phyloP scores from a whole-genome alignment of 306 rosid species.

The Castanea mollissima region DNA sequence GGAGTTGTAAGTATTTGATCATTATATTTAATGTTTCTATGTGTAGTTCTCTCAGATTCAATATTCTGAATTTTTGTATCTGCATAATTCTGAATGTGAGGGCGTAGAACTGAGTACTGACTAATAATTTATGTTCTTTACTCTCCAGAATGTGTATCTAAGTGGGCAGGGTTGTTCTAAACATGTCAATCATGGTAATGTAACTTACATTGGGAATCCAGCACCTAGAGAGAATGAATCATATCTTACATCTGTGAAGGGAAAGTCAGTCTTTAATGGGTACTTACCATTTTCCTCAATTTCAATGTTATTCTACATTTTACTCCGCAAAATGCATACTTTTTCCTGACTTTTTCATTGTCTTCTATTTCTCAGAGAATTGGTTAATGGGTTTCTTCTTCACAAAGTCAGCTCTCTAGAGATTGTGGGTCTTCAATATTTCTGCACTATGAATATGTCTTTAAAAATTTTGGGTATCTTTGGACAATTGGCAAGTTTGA shows the following conservation, averaged over 20 bases:
- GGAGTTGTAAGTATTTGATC: constrained; percentile 44
- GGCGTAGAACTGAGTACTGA: not conserved
- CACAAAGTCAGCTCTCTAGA: constrained; percentile 49
- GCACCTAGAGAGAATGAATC: constrained; percentile 15
- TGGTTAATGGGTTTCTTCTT: constrained; percentile 54
- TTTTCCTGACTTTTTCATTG: not conserved
- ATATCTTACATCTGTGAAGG: constrained; percentile 27
- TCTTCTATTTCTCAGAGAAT: constrained; percentile 24
- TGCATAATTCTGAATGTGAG: not conserved
- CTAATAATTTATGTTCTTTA: not conserved
- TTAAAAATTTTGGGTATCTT: not conserved
- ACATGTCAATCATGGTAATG: constrained; percentile 19
- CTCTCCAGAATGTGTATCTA: constrained; percentile 49
- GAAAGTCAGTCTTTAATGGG: constrained; percentile 31
- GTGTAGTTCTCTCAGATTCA: not conserved
- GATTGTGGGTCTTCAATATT: constrained; percentile 38
- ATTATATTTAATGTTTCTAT: not conserved
- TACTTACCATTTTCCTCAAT: constrained; percentile 6
- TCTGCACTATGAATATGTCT: not conserved
- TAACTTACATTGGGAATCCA: constrained; percentile 46
- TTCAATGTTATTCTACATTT: not conserved
- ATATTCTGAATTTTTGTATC: not conserved
- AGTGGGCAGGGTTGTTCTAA: constrained; percentile 47
- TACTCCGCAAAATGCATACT: not conserved
- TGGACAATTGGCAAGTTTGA: not conserved